A percentile compares a stretch with the other conserved stretches of the same genome.
Conservation (phyloP, 2,329 filamentous ascomycete genomes). For the Sphaerostilbella broomeana region DNA sequence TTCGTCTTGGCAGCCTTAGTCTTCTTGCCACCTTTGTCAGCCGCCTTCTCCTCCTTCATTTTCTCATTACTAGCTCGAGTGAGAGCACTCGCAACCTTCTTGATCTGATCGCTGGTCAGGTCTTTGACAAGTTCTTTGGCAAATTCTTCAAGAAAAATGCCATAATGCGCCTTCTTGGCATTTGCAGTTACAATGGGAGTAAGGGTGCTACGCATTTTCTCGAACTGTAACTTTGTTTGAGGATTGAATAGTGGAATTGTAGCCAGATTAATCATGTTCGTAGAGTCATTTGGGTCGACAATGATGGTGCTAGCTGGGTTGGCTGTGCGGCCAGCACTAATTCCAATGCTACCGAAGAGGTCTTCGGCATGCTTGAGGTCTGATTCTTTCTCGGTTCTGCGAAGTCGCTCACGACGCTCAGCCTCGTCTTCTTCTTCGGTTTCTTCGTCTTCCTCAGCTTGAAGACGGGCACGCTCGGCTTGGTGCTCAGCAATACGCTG, state of each 20-base stretch:
- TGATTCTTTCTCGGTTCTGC: constrained; percentile 74
- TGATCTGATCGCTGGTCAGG: constrained; percentile 85
- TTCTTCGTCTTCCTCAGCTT: constrained; percentile 47
- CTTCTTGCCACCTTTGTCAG: constrained; percentile 95
- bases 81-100: constrained; percentile 83
- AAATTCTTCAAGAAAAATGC: constrained; percentile 86
- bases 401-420: constrained; percentile 66
- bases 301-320: constrained; percentile 59
- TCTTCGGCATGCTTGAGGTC: constrained; percentile 89
- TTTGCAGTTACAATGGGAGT: constrained; percentile 68
- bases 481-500: constrained; percentile 79
- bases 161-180: constrained; percentile 83
- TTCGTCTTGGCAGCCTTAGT: constrained; percentile 95
- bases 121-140: constrained; percentile 81
- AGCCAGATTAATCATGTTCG: constrained; percentile 72
- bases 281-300: constrained; percentile 67
- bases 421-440: constrained; percentile 68
- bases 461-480: constrained; percentile 49
- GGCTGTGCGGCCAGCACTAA: constrained; percentile 59
- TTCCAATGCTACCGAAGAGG: constrained; percentile 72
- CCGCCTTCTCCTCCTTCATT: constrained; percentile 95
- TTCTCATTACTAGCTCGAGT: constrained; percentile 96
- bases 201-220: constrained; percentile 69
- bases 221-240: constrained; percentile 78
- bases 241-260: constrained; percentile 83